A percentile compares a stretch with the other conserved stretches of the same genome.
Evolutionary conservation across 257 asterid species (phyloP).

Genomic region (Sherardia arvensis): DNA sequence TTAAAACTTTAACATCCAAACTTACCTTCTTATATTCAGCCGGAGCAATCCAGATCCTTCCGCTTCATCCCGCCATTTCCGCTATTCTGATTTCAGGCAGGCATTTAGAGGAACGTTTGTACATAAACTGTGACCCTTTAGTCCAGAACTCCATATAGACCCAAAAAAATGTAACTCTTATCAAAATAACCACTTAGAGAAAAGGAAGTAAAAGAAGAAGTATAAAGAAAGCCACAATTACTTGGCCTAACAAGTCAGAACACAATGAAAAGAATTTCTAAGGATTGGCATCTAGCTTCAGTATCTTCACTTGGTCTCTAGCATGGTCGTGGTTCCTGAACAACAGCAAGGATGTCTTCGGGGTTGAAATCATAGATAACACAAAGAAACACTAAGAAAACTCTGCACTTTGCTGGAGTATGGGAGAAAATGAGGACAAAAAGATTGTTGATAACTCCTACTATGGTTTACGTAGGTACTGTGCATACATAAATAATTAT

Average conservation of each 20-base stretch:
- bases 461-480: not conserved
- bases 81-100: no score
- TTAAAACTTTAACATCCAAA: no score
- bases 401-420: not conserved
- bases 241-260: not conserved
- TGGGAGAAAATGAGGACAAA: not conserved
- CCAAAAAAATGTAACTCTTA: no score
- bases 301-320: not conserved
- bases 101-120: no score
- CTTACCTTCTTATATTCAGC: no score
- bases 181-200: no score
- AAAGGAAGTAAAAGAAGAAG: not conserved
- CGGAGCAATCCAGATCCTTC: no score
- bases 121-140: not conserved
- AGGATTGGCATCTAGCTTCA: not conserved
- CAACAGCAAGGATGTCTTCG: conserved; percentile 1
- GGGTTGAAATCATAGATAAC: not conserved
- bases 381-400: no score
- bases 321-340: no score
- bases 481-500: no score
- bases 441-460: not conserved
- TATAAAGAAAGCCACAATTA: not conserved
- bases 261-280: conserved; percentile 3
- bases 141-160: not conserved
- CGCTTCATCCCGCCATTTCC: no score